phyloP scores from a whole-genome alignment of 352 stramenopile species.

The Phytophthora cryptogea region DNA sequence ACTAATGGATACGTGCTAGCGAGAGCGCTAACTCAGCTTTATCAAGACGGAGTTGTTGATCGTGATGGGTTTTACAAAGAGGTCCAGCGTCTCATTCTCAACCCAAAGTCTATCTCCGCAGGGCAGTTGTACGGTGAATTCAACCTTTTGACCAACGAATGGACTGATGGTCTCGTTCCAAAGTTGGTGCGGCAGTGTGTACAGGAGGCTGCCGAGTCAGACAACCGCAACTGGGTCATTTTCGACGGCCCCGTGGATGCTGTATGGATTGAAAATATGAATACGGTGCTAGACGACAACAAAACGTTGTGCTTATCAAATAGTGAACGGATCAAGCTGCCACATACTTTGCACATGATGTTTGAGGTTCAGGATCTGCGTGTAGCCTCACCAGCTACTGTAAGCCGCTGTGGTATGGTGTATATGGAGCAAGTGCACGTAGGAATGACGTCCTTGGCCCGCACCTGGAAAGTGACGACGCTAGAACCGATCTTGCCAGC shows the following conservation, averaged over 20 bases:
- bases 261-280: constrained; percentile 95
- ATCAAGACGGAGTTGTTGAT: constrained; percentile 80
- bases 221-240: constrained; percentile 91
- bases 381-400: constrained; percentile 87
- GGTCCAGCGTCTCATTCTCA: constrained; percentile 89
- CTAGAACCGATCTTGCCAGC: constrained; percentile 68
- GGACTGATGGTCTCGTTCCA: constrained; percentile 92
- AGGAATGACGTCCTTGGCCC: constrained; percentile 68
- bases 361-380: constrained; percentile 93
- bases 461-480: constrained; percentile 78
- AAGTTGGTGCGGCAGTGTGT: constrained; percentile 93
- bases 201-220: constrained; percentile 71
- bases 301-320: constrained; percentile 88
- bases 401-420: constrained; percentile 91
- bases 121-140: constrained; percentile 95
- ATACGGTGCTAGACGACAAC: constrained; percentile 90
- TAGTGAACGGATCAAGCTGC: constrained; percentile 88
- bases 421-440: constrained; percentile 93
- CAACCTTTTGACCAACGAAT: constrained; percentile 94
- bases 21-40: constrained; percentile 71
- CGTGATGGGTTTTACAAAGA: constrained; percentile 89
- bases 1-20: constrained; percentile 83
- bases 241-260: constrained; percentile 92
- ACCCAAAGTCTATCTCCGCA: constrained; percentile 96
- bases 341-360: constrained; percentile 91